Conservation (phyloP, 2,329 filamentous ascomycete genomes). For the Escovopsis sp. region DNA sequence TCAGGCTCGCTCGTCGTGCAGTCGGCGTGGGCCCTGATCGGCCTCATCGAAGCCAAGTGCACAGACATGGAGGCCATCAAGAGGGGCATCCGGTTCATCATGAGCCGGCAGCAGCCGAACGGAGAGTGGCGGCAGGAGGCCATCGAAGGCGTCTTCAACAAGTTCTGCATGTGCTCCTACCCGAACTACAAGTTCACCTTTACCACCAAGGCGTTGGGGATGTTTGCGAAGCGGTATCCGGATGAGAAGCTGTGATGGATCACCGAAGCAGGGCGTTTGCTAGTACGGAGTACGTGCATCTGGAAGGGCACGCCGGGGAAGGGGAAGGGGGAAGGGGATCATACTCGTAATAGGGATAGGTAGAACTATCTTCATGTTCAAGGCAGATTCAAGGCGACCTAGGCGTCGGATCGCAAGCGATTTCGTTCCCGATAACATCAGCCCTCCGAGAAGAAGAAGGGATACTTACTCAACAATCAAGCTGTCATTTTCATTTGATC, state of each 20-base stretch:
- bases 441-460: too few species aligned
- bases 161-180: conserved; percentile 98
- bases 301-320: too few species aligned
- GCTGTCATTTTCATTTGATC: too few species aligned
- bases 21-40: conserved; percentile 81
- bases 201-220: conserved; percentile 80
- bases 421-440: too few species aligned
- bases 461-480: too few species aligned
- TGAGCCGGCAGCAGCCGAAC: conserved; percentile 70
- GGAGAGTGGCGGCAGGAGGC: conserved; percentile 92
- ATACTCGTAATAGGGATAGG: too few species aligned
- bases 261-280: background rate
- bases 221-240: conserved; percentile 64
- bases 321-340: background rate
- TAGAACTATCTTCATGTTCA: too few species aligned
- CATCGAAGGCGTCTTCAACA: conserved; percentile 98
- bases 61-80: conserved; percentile 58
- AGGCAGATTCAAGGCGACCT: too few species aligned
- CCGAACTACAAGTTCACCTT: conserved; percentile 98
- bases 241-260: conserved; percentile 35
- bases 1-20: conserved; percentile 78
- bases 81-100: conserved; percentile 64
- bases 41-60: conserved; percentile 67
- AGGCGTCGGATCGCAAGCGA: too few species aligned
- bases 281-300: background rate